Base-by-base conservation (phyloP, 768 basidiomycete species). In the Cystofilobasidium macerans region DNA sequence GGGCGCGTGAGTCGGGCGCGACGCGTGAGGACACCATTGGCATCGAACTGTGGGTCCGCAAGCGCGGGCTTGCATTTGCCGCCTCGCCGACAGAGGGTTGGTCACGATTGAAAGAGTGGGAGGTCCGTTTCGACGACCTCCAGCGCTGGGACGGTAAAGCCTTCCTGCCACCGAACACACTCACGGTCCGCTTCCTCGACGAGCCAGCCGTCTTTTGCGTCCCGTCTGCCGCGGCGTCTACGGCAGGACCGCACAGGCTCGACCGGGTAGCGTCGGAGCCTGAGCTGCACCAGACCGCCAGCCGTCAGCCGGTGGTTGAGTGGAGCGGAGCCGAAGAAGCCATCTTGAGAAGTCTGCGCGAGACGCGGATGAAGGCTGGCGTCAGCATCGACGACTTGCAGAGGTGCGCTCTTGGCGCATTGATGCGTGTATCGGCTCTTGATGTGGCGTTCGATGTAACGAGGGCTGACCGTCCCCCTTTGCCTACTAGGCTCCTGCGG, bases 31-130 rank as follows among this genome's bases (percentile, higher is more conserved):
- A 53, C 85, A 84, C 84, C 82, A 81, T 47, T 81, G 80, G 69
- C 67, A 79, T 71, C 74, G 73, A 74, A 61, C 68, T 75, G 35
- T 76, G 73, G 76, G 68, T 70, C 3, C 38, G n/a, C 20, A n/a
- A 33, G 32, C 48, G 26, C 54, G 22, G 9, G 59, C 14, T 3
- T 45, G 70, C 12, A 30, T 38, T 16, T 53, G 64, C 12, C 72
- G 80, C 80, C 64, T 81, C 77, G 67, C 80, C 76, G 43, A 35
- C 26, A 3, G 76, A 75, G 51, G n/a, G n/a, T n/a, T 91, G 89
- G 88, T 82, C 79, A 57, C 73, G 85, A 9, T 73, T 90, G 70
- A 82, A 85, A 69, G 77, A 82, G 67, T 89, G 87, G 85, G 78
- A 83, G 61, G 75, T 91, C 61, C 78, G 82, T 69, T 75, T 91